Evolutionary conservation across 768 basidiomycete genomes (phyloP).

Genomic region (Tylopilus felleus): DNA sequence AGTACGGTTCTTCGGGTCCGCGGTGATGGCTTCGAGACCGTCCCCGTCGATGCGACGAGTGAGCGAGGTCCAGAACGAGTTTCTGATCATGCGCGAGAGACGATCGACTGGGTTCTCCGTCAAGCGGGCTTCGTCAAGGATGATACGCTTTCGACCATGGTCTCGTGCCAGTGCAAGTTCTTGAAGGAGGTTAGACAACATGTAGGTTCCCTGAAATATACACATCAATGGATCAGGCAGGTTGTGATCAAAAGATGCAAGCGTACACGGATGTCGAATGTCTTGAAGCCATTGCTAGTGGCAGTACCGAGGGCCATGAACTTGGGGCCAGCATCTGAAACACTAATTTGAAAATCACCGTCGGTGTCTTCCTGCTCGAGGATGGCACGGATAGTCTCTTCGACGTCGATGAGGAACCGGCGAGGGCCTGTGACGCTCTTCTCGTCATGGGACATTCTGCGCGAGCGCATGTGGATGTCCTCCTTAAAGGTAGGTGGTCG

Average conservation of each 20-base stretch:
- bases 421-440: conserved; percentile 75
- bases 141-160: conserved; percentile 92
- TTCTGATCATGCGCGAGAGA: conserved; percentile 93
- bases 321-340: conserved; percentile 96
- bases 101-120: conserved; percentile 98
- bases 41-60: conserved; percentile 97
- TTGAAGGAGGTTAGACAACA: conserved; percentile 98
- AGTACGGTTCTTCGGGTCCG: conserved; percentile 96
- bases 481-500: conserved; percentile 71
- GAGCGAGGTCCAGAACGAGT: conserved; percentile 97
- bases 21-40: conserved; percentile 94
- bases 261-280: conserved; percentile 88
- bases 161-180: conserved; percentile 96
- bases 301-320: conserved; percentile 94
- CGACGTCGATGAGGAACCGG: conserved; percentile 94
- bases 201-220: conserved; percentile 83
- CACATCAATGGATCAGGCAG: conserved; percentile 7
- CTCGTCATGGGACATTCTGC: conserved; percentile 92
- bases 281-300: conserved; percentile 96
- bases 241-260: neutral
- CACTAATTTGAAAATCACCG: conserved; percentile 92
- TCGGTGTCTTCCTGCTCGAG: conserved; percentile 98
- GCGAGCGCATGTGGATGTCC: conserved; percentile 66
- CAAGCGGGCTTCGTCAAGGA: conserved; percentile 97
- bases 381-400: conserved; percentile 94